These are phyloP conservation scores for Plasmopara viticola DNA, from an alignment of 352 stramenopile species.

Conservation along the genomic window DNA sequence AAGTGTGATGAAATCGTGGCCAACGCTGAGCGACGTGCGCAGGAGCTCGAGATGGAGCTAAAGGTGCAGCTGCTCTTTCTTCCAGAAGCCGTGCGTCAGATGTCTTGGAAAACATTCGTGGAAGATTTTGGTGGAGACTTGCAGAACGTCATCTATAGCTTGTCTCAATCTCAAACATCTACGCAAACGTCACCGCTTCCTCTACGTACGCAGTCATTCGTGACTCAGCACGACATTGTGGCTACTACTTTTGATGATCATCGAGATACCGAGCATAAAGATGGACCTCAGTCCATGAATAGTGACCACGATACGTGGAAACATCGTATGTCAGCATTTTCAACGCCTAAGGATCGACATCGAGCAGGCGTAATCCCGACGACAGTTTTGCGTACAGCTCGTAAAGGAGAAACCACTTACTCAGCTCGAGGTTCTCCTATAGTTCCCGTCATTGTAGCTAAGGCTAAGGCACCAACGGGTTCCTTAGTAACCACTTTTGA, in stretches of 20 bases:
- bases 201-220: slow-evolving; percentile 6
- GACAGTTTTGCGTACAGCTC: slow-evolving; percentile 57
- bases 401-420: slow-evolving; percentile 70
- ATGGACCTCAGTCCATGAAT: slow-evolving; percentile 4
- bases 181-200: slow-evolving; percentile 14
- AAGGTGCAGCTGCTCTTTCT: slow-evolving; percentile 76
- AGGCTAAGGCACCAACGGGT: slow-evolving; percentile 46
- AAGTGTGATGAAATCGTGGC: slow-evolving; percentile 47
- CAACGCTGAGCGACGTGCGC: slow-evolving; percentile 45
- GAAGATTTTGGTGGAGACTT: slow-evolving; percentile 72
- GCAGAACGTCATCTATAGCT: slow-evolving; percentile 64
- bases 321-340: slow-evolving; percentile 27
- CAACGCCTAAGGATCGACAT: slow-evolving; percentile 34
- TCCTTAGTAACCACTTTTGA: slow-evolving; percentile 65
- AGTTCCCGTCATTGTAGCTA: slow-evolving; percentile 44
- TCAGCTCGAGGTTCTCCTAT: slow-evolving; percentile 66
- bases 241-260: slow-evolving; percentile 25
- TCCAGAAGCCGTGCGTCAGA: slow-evolving; percentile 59
- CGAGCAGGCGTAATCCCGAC: slow-evolving; percentile 6
- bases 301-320: slow-evolving; percentile 9
- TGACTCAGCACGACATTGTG: slow-evolving; percentile 30
- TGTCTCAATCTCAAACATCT: slow-evolving; percentile 25
- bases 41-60: slow-evolving; percentile 67
- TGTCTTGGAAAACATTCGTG: slow-evolving; percentile 77
- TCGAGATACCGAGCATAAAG: slow-evolving; percentile 15